These are phyloP conservation scores for Mayamaea pseudoterrestris DNA, from an alignment of 108 stramenopile genomes.

Conservation along the genomic window DNA sequence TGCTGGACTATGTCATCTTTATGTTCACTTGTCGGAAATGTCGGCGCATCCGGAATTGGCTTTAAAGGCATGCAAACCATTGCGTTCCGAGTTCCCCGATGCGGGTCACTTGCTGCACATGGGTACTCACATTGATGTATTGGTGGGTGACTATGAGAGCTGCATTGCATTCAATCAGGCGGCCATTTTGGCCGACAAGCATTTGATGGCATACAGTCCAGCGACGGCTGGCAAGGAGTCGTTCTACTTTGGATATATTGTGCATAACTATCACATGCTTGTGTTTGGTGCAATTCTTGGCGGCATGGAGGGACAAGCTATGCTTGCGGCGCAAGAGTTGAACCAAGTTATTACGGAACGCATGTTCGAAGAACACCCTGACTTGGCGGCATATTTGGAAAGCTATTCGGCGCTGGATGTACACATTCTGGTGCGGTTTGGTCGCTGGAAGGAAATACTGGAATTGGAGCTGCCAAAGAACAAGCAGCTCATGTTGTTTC, in stretches of 20 bases:
- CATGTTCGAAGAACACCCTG: conserved; percentile 51
- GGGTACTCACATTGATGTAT: conserved; percentile 82
- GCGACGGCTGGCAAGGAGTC: conserved; percentile 57
- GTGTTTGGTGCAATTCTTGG: conserved; percentile 74
- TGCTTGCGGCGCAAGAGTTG: conserved; percentile 47
- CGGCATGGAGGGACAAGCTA: conserved; percentile 61
- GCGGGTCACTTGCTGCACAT: conserved; percentile 78
- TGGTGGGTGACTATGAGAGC: conserved; percentile 75
- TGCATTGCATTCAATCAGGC: conserved; percentile 54
- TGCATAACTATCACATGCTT: conserved; percentile 76
- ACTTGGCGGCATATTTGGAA: conserved; percentile 66
- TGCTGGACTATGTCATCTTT: conserved; percentile 77
- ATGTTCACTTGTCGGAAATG: conserved; percentile 83
- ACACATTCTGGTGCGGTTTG: conserved; percentile 77
- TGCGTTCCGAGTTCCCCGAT: conserved; percentile 57
- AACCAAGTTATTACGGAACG: conserved; percentile 43
- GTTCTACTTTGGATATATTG: conserved; percentile 83
- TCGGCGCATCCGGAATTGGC: conserved; percentile 54
- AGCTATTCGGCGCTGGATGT: conserved; percentile 70
- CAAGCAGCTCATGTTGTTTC: conserved; percentile 59
- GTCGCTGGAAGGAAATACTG: conserved; percentile 69
- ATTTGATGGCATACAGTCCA: conserved; percentile 40
- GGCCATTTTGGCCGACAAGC: conserved; percentile 66
- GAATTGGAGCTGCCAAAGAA: conserved; percentile 42
- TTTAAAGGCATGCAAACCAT: conserved; percentile 36